Conservation (phyloP, 2,329 filamentous ascomycete genomes). For the Penicillium glabrum region DNA sequence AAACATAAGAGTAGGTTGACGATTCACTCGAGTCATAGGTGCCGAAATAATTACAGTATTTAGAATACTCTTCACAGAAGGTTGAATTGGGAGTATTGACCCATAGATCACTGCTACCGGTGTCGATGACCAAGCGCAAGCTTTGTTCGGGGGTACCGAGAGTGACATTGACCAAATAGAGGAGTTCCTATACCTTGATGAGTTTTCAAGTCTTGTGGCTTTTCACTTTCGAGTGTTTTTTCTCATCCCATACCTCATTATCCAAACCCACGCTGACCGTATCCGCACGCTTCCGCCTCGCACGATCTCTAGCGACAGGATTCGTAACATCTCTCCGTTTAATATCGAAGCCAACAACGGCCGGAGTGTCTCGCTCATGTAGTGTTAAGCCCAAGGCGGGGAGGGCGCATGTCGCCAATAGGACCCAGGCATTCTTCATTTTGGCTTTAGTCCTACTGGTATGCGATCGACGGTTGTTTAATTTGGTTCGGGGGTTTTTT, state of each 20-base stretch:
- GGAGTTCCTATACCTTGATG: conserved; percentile 41
- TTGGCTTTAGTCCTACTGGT: not conserved
- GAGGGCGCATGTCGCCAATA: conserved; percentile 14
- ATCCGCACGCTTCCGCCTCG: conserved; percentile 43
- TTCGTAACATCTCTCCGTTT: conserved; percentile 49
- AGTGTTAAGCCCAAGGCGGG: conserved; percentile 27
- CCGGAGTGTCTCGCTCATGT: conserved; percentile 38
- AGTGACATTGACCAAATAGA: conserved; percentile 60
- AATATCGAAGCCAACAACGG: conserved; percentile 52
- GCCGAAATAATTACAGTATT: conserved; percentile 50
- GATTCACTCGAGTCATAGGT: conserved; percentile 60
- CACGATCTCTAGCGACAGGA: conserved; percentile 48
- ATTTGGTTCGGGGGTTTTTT: not conserved
- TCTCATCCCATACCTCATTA: conserved; percentile 48
- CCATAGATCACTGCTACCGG: conserved; percentile 65
- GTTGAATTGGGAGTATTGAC: conserved; percentile 54
- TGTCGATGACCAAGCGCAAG: conserved; percentile 60
- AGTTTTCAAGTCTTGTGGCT: not conserved
- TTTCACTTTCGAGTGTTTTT: not conserved
- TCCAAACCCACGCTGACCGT: conserved; percentile 49
- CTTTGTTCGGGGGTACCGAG: conserved; percentile 59
- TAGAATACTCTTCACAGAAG: conserved; percentile 43
- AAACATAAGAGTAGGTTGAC: conserved; percentile 72
- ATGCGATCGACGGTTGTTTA: not conserved
- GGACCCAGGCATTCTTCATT: conserved; percentile 20